Conservation (phyloP, 768 basidiomycete species). For the Suillus cothurnatus region DNA sequence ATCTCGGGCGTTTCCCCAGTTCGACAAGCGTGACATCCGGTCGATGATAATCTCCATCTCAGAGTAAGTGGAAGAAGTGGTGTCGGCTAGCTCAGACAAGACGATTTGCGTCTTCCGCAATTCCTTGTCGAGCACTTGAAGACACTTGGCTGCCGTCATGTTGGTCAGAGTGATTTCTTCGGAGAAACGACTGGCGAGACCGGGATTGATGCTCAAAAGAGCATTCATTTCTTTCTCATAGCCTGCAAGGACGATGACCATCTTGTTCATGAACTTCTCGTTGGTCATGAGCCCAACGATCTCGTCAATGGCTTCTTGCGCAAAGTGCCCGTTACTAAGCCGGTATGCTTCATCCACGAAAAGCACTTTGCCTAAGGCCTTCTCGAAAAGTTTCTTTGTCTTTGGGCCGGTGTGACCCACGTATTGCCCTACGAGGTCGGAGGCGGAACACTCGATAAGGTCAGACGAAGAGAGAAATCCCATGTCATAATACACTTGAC, state of each 20-base stretch:
- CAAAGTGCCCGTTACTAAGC: conserved; percentile 60
- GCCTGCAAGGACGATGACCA: conserved; percentile 70
- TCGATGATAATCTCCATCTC: conserved; percentile 37
- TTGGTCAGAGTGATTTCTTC: conserved; percentile 60
- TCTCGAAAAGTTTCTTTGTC: conserved; percentile 58
- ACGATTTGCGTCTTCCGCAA: conserved; percentile 46
- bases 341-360: conserved; percentile 78
- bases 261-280: conserved; percentile 54
- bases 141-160: conserved; percentile 49
- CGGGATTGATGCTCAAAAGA: conserved; percentile 59
- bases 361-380: conserved; percentile 65
- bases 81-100: conserved; percentile 39
- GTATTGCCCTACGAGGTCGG: conserved; percentile 69
- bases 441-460: conserved; percentile 70
- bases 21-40: conserved; percentile 45
- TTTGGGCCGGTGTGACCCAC: conserved; percentile 76
- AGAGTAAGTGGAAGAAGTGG: conserved; percentile 28
- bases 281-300: conserved; percentile 65
- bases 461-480: conserved; percentile 51
- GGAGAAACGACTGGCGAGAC: conserved; percentile 69
- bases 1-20: conserved; percentile 75
- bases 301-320: conserved; percentile 74
- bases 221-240: conserved; percentile 70
- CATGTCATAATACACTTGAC: conserved; percentile 66
- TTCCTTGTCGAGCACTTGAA: conserved; percentile 50